Base-by-base conservation (phyloP, 108 stramenopile species). In the Skeletonema menzelii region DNA sequence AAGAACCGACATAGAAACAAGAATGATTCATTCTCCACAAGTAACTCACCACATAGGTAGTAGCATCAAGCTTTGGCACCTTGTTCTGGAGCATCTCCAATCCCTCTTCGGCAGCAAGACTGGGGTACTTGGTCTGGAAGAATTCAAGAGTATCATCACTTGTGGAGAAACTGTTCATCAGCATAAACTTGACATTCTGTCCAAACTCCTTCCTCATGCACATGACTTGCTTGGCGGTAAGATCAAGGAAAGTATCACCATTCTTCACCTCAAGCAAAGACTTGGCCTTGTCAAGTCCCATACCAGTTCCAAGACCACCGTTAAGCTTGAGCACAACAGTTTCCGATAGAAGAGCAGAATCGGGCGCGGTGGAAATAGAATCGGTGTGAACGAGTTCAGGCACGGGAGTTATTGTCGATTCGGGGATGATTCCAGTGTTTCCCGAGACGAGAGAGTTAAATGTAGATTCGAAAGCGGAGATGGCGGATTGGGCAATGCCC, bases 281-380 rank as follows among this genome's bases (percentile, higher is more conserved):
- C 94, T 99, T 99, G 67, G 99, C 97, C 82, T 98, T 97, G 78
- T 99, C 98, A 24, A 99, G 84, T 42, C 99, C 99, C 99, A 99
- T 99, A 40, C 95, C 95, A 22, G 99, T 99, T 67, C 99, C 99
- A 12, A 99, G 91, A 27, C 99, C 99, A 32, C 99, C 99, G 82
- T 99, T 99, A 64, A 99, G 91, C 84, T 99, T 98, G 42, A 99
- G 85, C 14, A 99, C 95, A 46, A 98, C 99, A 5, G 98, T 97
- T 61, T 96, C 69, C 11, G 91, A 59, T 7, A 99, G 83, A 49
- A 98, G 91, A 44, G 83, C 66, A 28, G 92, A 65, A 70, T 97
- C 86, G 55, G 89, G 83, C 12, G 63, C 73, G 11, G 67, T 26
- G n/a, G 76, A 24, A 34, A 89, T 88, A 31, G 78, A 75, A 47